Evolutionary conservation across 2,329 filamentous ascomycete genomes (phyloP).

Genomic region (Penicillium sp.): DNA sequence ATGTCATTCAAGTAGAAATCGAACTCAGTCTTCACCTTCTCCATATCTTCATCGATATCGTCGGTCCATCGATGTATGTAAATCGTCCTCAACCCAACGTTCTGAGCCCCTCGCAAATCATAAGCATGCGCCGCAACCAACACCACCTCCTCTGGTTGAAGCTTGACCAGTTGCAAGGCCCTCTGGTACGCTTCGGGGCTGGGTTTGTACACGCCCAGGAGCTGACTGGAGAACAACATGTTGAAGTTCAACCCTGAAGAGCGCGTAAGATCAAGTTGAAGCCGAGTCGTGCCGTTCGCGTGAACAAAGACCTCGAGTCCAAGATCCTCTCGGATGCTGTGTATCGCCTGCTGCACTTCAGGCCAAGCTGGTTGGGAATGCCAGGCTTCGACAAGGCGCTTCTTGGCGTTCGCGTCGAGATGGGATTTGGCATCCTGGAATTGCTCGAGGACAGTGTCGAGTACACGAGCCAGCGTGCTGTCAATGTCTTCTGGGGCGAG

Average conservation of each 20-base stretch:
- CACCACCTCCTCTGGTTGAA: conserved; percentile 51
- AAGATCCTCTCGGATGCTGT: conserved; percentile 37
- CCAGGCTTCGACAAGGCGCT: conserved; percentile 46
- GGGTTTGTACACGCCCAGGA: conserved; percentile 55
- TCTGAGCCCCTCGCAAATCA: conserved; percentile 54
- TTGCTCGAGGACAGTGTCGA: conserved; percentile 43
- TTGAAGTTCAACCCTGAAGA: conserved; percentile 54
- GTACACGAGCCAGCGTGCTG: conserved; percentile 48
- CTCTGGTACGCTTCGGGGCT: conserved; percentile 50
- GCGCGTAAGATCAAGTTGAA: conserved; percentile 56
- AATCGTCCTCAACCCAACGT: conserved; percentile 53
- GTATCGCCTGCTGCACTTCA: conserved; percentile 51
- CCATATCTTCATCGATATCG: conserved; percentile 53
- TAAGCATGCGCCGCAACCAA: conserved; percentile 60
- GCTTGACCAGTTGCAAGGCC: conserved; percentile 48
- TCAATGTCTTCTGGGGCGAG: conserved; percentile 55
- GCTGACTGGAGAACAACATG: conserved; percentile 56
- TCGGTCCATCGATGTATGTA: conserved; percentile 59
- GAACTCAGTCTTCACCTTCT: conserved; percentile 43
- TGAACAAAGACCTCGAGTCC: conserved; percentile 53
- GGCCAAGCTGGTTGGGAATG: conserved; percentile 56
- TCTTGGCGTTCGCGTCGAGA: conserved; percentile 23
- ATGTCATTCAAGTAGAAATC: conserved; percentile 39
- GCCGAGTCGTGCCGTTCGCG: conserved; percentile 58
- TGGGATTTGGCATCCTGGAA: conserved; percentile 16